Percentiles rank a stretch among this genome's conserved stretches.
phyloP scores from a whole-genome alignment of 2,329 filamentous ascomycete genomes.

The Fusarium pseudograminearum region DNA sequence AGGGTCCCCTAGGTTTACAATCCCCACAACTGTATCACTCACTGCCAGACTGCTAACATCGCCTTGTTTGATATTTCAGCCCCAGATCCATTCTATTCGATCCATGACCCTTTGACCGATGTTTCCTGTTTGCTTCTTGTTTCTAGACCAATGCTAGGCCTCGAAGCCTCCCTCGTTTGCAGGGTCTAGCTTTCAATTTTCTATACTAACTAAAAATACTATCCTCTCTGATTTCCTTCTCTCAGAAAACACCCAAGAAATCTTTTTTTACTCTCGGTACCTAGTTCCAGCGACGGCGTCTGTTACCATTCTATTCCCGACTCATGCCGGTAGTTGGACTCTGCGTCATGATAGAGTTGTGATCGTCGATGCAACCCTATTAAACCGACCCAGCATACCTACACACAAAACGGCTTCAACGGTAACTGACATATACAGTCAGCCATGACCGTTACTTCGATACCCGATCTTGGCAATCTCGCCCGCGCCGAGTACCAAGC shows the following conservation, averaged over 20 bases:
- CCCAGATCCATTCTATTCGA: conserved; percentile 9
- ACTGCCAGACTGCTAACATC: background rate
- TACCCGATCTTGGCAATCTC: conserved; percentile 44
- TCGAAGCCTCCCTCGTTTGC: background rate
- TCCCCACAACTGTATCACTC: conserved; percentile 23
- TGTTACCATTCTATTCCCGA: conserved; percentile 14
- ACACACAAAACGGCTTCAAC: conserved; percentile 6
- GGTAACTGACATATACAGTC: conserved; percentile 1
- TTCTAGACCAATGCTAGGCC: background rate
- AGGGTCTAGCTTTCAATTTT: background rate
- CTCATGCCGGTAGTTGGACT: background rate
- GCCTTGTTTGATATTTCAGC: conserved; percentile 1
- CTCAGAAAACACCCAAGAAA: background rate
- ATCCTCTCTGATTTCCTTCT: background rate
- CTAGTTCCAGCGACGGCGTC: background rate
- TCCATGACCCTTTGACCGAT: conserved; percentile 31
- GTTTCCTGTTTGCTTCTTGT: background rate
- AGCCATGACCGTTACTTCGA: conserved; percentile 17
- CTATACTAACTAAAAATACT: background rate
- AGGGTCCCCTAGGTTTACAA: background rate
- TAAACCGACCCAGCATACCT: background rate
- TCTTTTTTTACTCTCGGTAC: background rate
- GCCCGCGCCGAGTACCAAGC: conserved; percentile 52
- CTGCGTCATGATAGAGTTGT: conserved; percentile 31
- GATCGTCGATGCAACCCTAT: conserved; percentile 22